Evolutionary conservation across 2,329 filamentous ascomycete genomes (phyloP), one percentile per base, ranked within the genome.

Genomic region (Parascedosporium putredinis): DNA sequence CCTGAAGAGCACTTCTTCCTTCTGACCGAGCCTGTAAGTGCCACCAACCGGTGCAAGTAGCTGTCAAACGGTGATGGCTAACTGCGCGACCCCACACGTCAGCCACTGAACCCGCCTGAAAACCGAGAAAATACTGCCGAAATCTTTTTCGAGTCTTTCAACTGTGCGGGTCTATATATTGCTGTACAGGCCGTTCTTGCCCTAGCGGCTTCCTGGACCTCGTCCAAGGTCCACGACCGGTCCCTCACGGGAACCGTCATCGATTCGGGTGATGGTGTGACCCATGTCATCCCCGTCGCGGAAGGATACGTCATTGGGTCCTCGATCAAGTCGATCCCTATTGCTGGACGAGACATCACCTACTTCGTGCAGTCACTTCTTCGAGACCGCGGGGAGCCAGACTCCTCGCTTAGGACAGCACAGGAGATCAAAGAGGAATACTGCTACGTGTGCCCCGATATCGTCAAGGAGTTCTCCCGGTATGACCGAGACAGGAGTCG

Each of bases 121-220:
- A 97, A 98, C 70, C 89, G 93, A 64, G 93, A 98, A 70, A 96
- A 95, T 67, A 97, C 93, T 23, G 93, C 93, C 67, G 93, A 98
- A 67, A 98, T 98, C 70, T 96, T 98, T 81, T 98, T 98, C 72
- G 93, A 98, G 66, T 97, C 93, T 3, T 98, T 98, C 77, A 98
- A 98, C 73, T 97, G 93, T 67, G 91, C 93, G 52, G 93, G 93
- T 70, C 83, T 98, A 56, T 98, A 98, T 70, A 98, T 98, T 65
- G 93, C 93, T 44, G 93, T 98, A 12, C 93, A 98, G 71, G 93
- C 93, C 27, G 93, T 98, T 20, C 83, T 98, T 50, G 93, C 94
- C 14, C 80, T 98, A 43, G 93, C 93, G 42, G 93, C 94, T 18
- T 97, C 93, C 7, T 98, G 93, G 93, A 98, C 93, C 24, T 96